Evolutionary conservation across 2,329 filamentous ascomycete genomes (phyloP), one percentile per base, ranked within the genome.

Genomic region (Fusarium oligoseptatum): DNA sequence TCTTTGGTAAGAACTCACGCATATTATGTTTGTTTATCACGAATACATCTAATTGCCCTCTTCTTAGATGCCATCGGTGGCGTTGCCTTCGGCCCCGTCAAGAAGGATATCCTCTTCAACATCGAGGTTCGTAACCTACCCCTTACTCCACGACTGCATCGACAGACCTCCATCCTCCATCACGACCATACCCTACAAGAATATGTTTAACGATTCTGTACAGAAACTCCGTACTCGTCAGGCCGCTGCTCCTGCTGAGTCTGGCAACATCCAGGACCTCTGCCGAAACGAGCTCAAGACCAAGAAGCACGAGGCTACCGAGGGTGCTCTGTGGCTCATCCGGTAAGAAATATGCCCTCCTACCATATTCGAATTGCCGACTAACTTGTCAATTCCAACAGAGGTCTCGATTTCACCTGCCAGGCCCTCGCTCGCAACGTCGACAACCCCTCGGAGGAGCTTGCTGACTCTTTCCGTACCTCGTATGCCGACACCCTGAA

Each of bases 381-480:
- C 66, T 55, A 67, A 61, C 57, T 50, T 29, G 50, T 36, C 60
- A 27, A 52, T 10, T 9, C n/a, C 41, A 63, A 41, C 78, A 98
- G 95, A 72, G 97, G 93, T 70, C 93, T 98, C 80, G 95, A 98
- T 81, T 99, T 99, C 87, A 98, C 96, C 75, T 91, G 92, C 81
- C 92, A 94, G 83, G 94, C 94, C 70, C 92, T 99, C 73, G 91
- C 91, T 81, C 88, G 92, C 82, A 98, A 97, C 86, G 80, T 95
- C 75, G 84, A 88, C 80, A 91, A 93, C 80, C 81, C 90, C 64
- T 77, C 82, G 75, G 90, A 95, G 81, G 95, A 98, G 85, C 93
- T 99, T 72, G 88, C 93, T 70, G 88, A 90, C 76, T 98, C 95
- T 57, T 99, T 99, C 92, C 92, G 94, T 79, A 86, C 87, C 66